Evolutionary conservation across 331 rosid species (phyloP).

Genomic region (Rhamnella rubrinervis): DNA sequence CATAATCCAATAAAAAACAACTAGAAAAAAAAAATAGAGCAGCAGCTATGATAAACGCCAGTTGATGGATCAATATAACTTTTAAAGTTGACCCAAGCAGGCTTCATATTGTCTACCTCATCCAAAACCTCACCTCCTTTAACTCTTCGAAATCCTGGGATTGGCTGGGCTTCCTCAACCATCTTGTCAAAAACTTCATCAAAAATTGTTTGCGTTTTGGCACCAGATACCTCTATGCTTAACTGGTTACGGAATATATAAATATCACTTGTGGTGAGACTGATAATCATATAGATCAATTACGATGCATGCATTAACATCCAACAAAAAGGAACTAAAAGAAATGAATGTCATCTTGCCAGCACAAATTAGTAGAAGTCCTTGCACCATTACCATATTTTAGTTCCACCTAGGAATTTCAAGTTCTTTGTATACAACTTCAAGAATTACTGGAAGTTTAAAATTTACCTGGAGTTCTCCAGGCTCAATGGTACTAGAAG

Average conservation of each 20-base stretch:
- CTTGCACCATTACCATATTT: background rate
- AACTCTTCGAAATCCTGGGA: constrained; percentile 88
- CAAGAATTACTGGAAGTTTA: background rate
- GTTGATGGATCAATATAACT: no score
- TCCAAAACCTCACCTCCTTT: constrained; percentile 69
- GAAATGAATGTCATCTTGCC: background rate
- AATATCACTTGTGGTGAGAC: background rate
- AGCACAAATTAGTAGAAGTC: background rate
- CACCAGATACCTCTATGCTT: constrained; percentile 61
- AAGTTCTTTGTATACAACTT: background rate
- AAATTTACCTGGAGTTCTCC: constrained; percentile 63
- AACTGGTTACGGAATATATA: constrained; percentile 42
- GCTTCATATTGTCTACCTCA: background rate
- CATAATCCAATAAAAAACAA: no score
- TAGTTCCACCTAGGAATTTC: background rate
- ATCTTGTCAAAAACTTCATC: constrained; percentile 64
- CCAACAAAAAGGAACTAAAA: background rate
- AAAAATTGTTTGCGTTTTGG: constrained; percentile 59
- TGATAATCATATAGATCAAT: background rate
- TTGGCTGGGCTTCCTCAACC: constrained; percentile 91
- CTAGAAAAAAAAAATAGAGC: no score
- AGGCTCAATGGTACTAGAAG: constrained; percentile 27
- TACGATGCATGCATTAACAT: background rate
- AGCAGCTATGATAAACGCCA: no score
- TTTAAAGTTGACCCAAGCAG: no score